phyloP scores from a whole-genome alignment of 75 land plant species.

The Larix kaempferi region DNA sequence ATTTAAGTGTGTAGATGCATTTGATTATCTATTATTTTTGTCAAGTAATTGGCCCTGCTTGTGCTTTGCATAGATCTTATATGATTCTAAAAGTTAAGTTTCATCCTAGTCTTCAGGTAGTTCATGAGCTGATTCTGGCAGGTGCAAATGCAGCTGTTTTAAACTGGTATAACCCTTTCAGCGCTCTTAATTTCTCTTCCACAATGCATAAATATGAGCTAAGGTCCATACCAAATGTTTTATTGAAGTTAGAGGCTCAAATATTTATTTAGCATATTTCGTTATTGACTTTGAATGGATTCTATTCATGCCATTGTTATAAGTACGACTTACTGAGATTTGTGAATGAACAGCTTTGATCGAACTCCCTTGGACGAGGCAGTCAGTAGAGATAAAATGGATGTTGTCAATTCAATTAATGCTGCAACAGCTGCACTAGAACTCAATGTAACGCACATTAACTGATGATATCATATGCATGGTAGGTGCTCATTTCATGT shows the following conservation, averaged over 20 bases:
- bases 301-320: too few relatives aligned
- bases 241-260: not conserved
- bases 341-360: constrained; percentile 54
- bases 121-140: constrained; percentile 53
- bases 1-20: not conserved
- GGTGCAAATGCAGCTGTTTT: constrained; percentile 67
- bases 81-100: not conserved
- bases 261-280: not conserved
- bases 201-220: not conserved
- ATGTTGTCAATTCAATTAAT: constrained; percentile 68
- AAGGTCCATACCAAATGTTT: not conserved
- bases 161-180: constrained; percentile 48
- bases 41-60: not conserved
- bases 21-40: not conserved
- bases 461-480: not conserved
- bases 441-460: constrained; percentile 15
- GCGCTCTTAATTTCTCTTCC: not conserved
- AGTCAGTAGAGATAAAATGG: constrained; percentile 59
- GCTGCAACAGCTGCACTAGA: constrained; percentile 45
- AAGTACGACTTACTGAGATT: too few relatives aligned
- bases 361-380: constrained; percentile 94
- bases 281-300: not conserved
- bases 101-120: constrained; percentile 42
- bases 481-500: too few relatives aligned
- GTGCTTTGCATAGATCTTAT: not conserved